Percentiles rank a stretch among this genome's conserved stretches.
phyloP scores from a whole-genome alignment of 1,284 basidiomycete genomes.

The Irpex sp. region DNA sequence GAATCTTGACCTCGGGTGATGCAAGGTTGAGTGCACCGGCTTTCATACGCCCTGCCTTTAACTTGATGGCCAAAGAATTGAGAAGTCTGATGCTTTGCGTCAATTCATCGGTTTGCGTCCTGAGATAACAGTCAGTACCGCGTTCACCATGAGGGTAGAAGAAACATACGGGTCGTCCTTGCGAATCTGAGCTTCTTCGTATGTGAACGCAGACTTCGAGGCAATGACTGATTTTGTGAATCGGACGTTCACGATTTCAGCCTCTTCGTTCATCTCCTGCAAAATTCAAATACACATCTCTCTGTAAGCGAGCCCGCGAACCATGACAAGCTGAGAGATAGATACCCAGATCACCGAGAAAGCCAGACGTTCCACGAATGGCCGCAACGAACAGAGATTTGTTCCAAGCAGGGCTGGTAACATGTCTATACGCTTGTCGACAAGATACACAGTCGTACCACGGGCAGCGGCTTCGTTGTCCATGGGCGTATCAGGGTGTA shows the following conservation, averaged over 20 bases:
- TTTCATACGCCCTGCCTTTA: conserved; percentile 85
- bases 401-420: conserved; percentile 92
- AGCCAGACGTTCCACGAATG: conserved; percentile 91
- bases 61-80: conserved; percentile 83
- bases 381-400: conserved; percentile 92
- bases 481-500: conserved; percentile 93
- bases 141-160: conserved; percentile 2
- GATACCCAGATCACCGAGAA: conserved; percentile 95
- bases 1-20: conserved; percentile 96
- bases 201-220: conserved; percentile 96
- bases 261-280: conserved; percentile 83
- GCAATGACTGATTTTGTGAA: conserved; percentile 98
- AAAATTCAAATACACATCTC: not conserved
- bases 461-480: conserved; percentile 93
- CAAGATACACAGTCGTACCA: conserved; percentile 97
- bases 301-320: not conserved
- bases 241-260: conserved; percentile 86
- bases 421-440: conserved; percentile 99
- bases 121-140: conserved; percentile 26
- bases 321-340: not conserved
- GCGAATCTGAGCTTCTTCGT: conserved; percentile 92
- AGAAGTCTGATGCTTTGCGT: conserved; percentile 88
- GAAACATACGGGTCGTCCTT: conserved; percentile 37
- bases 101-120: conserved; percentile 78
- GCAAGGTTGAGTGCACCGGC: conserved; percentile 96